These are phyloP conservation scores for Graphium sp. DNA, from an alignment of 2,329 filamentous ascomycete genomes.

Conservation along the genomic window DNA sequence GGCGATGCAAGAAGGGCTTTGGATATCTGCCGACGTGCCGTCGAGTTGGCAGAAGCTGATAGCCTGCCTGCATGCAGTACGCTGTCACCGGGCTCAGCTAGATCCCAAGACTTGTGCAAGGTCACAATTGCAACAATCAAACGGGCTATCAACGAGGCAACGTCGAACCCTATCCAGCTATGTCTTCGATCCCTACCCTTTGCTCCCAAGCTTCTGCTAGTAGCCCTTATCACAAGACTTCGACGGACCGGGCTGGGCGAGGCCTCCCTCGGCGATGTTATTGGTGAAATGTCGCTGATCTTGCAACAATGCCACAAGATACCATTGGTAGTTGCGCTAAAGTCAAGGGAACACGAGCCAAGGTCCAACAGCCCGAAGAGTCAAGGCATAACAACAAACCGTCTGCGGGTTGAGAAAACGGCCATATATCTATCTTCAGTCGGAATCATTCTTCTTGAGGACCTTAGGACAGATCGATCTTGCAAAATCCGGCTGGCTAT, in stretches of 20 bases:
- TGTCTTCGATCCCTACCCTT: conserved; percentile 72
- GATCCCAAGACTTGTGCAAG: too few species aligned
- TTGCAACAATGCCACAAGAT: conserved; percentile 5
- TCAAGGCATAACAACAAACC: too few species aligned
- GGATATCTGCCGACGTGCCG: conserved; percentile 87
- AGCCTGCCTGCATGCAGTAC: conserved; percentile 11
- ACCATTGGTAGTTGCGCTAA: too few species aligned
- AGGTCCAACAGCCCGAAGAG: too few species aligned
- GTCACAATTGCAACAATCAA: conserved; percentile 92
- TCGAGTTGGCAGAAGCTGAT: conserved; percentile 82
- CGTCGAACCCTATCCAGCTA: conserved; percentile 79
- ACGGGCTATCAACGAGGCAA: conserved; percentile 87
- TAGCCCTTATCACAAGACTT: conserved; percentile 62
- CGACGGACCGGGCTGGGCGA: conserved; percentile 75
- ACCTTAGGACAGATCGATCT: conserved; percentile 63
- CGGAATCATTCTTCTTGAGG: conserved; percentile 74
- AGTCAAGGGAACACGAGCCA: too few species aligned
- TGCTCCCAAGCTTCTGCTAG: conserved; percentile 69
- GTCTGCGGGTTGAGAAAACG: conserved; percentile 41
- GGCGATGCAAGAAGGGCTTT: conserved; percentile 84
- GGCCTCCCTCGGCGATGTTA: conserved; percentile 72
- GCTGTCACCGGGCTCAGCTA: conserved; percentile 39
- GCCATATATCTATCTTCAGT: conserved; percentile 74
- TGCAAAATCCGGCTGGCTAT: conserved; percentile 77
- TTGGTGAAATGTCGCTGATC: conserved; percentile 45